Conservation (phyloP, 805 yeast genomes). For the Wickerhamiella azymoides region DNA sequence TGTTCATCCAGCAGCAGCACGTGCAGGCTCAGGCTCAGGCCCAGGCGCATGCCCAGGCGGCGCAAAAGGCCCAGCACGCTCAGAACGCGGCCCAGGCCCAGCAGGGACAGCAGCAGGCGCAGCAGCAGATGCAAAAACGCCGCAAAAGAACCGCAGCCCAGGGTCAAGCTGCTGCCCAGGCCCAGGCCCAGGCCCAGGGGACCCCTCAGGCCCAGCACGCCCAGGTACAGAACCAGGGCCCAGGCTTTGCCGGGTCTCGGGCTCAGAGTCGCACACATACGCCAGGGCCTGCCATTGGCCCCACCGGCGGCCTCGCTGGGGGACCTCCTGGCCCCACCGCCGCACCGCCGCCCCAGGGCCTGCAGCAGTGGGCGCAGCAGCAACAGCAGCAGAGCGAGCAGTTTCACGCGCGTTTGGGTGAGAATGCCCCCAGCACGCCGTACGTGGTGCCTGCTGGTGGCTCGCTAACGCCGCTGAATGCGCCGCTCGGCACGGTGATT, state of each 20-base stretch:
- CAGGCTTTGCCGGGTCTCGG: no score
- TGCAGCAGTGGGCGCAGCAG: conserved; percentile 21
- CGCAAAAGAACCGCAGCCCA: neutral
- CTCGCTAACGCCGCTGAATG: neutral
- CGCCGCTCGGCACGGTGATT: conserved; percentile 2
- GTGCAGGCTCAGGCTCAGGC: conserved; percentile 6
- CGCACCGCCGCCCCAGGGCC: conserved; percentile 3
- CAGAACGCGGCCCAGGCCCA: neutral
- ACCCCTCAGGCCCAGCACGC: conserved; percentile 2
- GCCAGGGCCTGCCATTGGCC: neutral
- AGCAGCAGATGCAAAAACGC: no score
- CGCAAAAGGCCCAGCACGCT: conserved; percentile 1
- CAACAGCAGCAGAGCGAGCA: conserved; percentile 17
- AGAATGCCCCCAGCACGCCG: neutral
- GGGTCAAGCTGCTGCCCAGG: conserved; percentile 3
- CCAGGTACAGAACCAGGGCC: no score
- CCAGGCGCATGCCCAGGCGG: conserved; percentile 6
- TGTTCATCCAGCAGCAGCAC: conserved; percentile 4
- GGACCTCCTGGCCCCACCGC: no score
- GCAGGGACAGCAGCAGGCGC: neutral
- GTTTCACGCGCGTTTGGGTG: neutral
- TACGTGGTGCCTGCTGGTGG: conserved; percentile 2
- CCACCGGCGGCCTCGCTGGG: no score
- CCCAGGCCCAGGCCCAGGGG: conserved; percentile 2
- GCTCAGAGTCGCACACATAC: neutral